Conservation (phyloP, 495 filamentous ascomycete species). For the Penicillium parvum region DNA sequence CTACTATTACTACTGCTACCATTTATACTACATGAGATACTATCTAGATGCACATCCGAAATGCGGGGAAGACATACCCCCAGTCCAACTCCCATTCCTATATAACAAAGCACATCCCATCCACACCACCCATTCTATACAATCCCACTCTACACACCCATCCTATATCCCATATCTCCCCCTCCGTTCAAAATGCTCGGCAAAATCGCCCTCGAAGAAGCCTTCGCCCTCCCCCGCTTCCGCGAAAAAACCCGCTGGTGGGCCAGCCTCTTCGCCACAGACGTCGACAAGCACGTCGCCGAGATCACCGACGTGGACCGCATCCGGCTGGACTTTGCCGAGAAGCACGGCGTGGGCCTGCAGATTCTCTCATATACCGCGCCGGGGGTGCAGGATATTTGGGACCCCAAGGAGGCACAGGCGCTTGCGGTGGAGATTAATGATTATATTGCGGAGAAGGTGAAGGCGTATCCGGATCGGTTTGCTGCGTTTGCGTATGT, state of each 20-base stretch:
- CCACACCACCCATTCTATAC: too few relatives aligned
- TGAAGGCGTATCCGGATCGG: slow-evolving; percentile 46
- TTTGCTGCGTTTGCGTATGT: slow-evolving; percentile 54
- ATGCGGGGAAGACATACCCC: slow-evolving; percentile 1
- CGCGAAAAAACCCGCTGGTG: slow-evolving; percentile 46
- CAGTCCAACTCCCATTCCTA: too few relatives aligned
- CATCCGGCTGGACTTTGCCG: slow-evolving; percentile 48
- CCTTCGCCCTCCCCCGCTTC: slow-evolving; percentile 46
- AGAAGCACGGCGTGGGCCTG: slow-evolving; percentile 57
- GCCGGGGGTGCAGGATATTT: slow-evolving; percentile 56
- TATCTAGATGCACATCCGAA: too few relatives aligned
- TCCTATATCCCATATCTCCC: background rate
- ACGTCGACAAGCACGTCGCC: slow-evolving; percentile 36
- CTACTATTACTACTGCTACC: too few relatives aligned
- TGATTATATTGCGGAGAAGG: slow-evolving; percentile 52
- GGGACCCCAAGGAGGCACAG: slow-evolving; percentile 42
- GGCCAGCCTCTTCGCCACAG: slow-evolving; percentile 42
- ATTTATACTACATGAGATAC: too few relatives aligned
- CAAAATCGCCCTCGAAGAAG: slow-evolving; percentile 51
- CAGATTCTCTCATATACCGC: slow-evolving; percentile 55
- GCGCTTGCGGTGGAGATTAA: slow-evolving; percentile 49
- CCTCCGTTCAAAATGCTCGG: slow-evolving; percentile 47
- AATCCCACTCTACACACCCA: too few relatives aligned
- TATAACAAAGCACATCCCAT: too few relatives aligned
- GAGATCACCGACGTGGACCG: slow-evolving; percentile 49